These are phyloP conservation scores for Orbilia brochopaga DNA, from an alignment of 2,329 filamentous ascomycete species.

Conservation along the genomic window DNA sequence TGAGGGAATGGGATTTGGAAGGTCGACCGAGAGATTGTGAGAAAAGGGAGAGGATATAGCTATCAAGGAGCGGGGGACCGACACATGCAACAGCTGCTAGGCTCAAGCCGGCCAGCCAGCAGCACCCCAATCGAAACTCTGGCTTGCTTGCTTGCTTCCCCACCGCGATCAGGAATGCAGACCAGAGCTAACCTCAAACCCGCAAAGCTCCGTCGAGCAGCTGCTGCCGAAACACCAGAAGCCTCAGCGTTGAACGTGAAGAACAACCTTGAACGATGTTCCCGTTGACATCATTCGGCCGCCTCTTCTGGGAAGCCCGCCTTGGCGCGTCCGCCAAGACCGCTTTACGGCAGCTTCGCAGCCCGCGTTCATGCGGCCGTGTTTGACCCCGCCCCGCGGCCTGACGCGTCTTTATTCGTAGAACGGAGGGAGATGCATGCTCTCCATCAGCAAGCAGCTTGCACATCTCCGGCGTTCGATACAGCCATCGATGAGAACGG, in stretches of 20 bases:
- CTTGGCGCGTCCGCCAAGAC: background rate
- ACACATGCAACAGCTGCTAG: background rate
- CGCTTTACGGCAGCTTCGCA: background rate
- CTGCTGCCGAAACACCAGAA: background rate
- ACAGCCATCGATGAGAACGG: too few relatives aligned
- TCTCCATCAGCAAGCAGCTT: too few relatives aligned
- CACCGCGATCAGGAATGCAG: background rate
- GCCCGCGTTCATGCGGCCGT: background rate
- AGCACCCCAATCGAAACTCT: too few relatives aligned
- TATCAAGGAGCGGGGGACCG: background rate
- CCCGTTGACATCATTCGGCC: background rate
- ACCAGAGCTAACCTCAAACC: background rate
- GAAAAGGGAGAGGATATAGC: background rate
- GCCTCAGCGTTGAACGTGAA: background rate
- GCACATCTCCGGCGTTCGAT: too few relatives aligned
- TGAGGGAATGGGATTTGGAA: slow-evolving; percentile 7
- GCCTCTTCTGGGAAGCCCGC: background rate
- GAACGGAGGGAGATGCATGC: too few relatives aligned
- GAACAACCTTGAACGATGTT: background rate
- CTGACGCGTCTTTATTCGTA: too few relatives aligned
- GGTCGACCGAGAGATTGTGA: slow-evolving; percentile 2
- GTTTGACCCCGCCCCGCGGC: too few relatives aligned
- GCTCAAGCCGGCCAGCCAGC: background rate
- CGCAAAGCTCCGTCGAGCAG: background rate
- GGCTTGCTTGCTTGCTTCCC: too few relatives aligned